Conservation (phyloP, 257 asterid genomes). For the Solanum appendiculatum region DNA sequence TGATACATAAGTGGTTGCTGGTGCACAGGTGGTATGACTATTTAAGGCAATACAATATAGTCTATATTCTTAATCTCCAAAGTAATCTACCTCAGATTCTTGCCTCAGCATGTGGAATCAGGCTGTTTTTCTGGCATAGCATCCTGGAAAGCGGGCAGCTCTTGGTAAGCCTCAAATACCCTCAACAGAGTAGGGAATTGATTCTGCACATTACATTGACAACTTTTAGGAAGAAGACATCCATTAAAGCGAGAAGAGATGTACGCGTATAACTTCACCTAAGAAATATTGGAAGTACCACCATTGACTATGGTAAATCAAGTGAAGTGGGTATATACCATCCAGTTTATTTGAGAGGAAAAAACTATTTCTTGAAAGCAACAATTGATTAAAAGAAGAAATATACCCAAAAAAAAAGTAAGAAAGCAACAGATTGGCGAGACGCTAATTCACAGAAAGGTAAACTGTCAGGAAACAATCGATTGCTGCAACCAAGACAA, state of each 20-base stretch:
- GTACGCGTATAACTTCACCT: background rate
- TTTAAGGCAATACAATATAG: background rate
- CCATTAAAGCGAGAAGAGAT: background rate
- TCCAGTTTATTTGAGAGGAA: background rate
- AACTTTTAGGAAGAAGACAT: background rate
- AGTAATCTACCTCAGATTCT: constrained; percentile 12
- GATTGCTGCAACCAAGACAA: background rate
- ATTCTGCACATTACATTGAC: constrained; percentile 18
- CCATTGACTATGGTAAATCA: background rate
- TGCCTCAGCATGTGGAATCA: constrained; percentile 39
- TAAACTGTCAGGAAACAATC: background rate
- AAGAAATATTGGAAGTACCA: background rate
- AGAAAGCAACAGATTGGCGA: background rate
- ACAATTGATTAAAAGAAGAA: background rate
- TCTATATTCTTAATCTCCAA: background rate
- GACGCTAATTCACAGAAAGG: background rate
- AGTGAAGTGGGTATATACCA: background rate
- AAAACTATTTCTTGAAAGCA: background rate
- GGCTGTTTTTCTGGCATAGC: constrained; percentile 59
- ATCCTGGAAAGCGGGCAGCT: constrained; percentile 37
- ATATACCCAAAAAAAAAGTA: background rate
- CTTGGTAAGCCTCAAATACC: constrained; percentile 30
- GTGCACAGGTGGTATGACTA: background rate
- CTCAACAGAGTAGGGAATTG: constrained; percentile 39
- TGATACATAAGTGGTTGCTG: background rate